Conservation (phyloP, 2,329 filamentous ascomycete species). For the Penicillium occitanis region DNA sequence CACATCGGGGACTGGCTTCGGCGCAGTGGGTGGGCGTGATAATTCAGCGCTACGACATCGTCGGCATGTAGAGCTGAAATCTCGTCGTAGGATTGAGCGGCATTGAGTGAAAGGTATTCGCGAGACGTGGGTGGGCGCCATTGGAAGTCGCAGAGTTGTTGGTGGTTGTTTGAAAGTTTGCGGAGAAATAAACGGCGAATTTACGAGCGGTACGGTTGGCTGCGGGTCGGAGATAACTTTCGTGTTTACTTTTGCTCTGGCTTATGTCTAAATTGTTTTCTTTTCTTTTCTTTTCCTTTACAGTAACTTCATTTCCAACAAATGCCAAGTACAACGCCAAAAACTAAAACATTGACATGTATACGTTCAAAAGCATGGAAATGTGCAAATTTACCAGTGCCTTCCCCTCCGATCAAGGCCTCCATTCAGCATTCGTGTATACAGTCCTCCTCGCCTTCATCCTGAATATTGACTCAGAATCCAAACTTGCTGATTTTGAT, state of each 20-base stretch:
- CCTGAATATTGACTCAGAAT: constrained; percentile 3
- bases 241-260: background rate
- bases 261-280: too few species aligned
- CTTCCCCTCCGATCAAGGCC: background rate
- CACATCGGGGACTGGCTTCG: constrained; percentile 76
- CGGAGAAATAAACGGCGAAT: background rate
- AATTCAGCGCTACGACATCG: constrained; percentile 15
- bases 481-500: constrained; percentile 83
- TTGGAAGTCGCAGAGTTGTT: background rate
- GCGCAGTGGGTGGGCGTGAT: constrained; percentile 63
- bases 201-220: background rate
- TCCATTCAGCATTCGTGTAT: background rate
- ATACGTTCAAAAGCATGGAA: background rate
- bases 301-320: background rate
- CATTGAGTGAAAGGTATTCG: constrained; percentile 3
- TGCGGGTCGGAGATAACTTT: constrained; percentile 1
- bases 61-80: constrained; percentile 14
- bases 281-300: background rate
- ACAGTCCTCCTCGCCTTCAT: background rate
- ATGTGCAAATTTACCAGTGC: background rate
- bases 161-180: background rate
- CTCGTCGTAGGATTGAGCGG: constrained; percentile 10
- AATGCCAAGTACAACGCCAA: background rate
- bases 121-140: constrained; percentile 10
- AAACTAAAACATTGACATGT: background rate